These are phyloP conservation scores for Paraphoma sp. DNA, from an alignment of 2,329 filamentous ascomycete genomes.

Conservation along the genomic window DNA sequence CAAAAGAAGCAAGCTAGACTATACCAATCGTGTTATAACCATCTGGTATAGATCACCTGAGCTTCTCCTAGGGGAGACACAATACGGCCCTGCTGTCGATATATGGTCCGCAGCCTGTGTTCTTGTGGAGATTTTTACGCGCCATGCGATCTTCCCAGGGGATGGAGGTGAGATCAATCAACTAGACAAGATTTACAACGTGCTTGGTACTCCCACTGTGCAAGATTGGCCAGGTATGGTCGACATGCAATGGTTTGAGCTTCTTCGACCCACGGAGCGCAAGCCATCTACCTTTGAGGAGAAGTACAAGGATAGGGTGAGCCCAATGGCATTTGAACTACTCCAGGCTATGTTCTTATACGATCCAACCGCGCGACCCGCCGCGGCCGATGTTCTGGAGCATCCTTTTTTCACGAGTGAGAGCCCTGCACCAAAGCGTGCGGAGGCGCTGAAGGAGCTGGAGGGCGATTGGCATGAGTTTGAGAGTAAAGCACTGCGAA, in stretches of 20 bases:
- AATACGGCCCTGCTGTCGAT: constrained; percentile 96
- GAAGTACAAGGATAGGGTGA: constrained; percentile 79
- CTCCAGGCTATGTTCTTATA: constrained; percentile 86
- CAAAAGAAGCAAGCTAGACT: constrained; percentile 89
- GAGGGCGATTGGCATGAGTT: constrained; percentile 99
- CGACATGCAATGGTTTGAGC: constrained; percentile 97
- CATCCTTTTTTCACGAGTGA: constrained; percentile 90
- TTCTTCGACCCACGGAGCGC: constrained; percentile 79
- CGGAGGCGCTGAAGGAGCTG: constrained; percentile 80
- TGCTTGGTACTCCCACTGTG: constrained; percentile 86
- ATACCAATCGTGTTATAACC: constrained; percentile 97
- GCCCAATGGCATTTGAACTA: constrained; percentile 81
- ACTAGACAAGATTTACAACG: constrained; percentile 93
- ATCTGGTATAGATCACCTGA: constrained; percentile 99
- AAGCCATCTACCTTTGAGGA: constrained; percentile 79
- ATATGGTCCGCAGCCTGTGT: constrained; percentile 98
- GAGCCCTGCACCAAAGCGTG: constrained; percentile 77
- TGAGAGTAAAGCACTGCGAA: constrained; percentile 91
- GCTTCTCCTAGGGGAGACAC: constrained; percentile 86
- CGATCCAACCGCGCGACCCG: constrained; percentile 83
- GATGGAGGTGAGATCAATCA: constrained; percentile 96
- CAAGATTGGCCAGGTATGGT: constrained; percentile 86
- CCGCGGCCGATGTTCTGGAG: constrained; percentile 80
- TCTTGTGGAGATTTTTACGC: constrained; percentile 93
- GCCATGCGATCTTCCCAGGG: constrained; percentile 91